Conservation (phyloP, 2,329 filamentous ascomycete species). For the Rutstroemia sp. region DNA sequence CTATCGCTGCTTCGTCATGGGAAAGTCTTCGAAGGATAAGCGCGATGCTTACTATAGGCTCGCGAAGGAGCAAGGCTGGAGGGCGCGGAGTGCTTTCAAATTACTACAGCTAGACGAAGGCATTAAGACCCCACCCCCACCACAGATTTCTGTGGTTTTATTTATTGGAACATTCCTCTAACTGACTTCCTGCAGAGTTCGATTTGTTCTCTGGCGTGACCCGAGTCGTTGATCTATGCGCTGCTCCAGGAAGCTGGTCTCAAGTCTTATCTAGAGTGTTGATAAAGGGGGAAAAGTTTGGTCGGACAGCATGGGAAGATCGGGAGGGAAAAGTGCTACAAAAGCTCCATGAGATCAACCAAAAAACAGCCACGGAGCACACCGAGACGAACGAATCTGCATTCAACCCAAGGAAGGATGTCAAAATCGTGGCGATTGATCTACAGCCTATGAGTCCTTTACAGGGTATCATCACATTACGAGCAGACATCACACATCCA, state of each 20-base stretch:
- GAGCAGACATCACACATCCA: conserved; percentile 95
- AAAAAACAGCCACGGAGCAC: conserved; percentile 13
- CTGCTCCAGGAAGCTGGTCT: conserved; percentile 93
- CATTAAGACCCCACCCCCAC: conserved; percentile 24
- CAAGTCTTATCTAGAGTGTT: conserved; percentile 90
- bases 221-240: conserved; percentile 90
- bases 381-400: conserved; percentile 9
- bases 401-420: conserved; percentile 51
- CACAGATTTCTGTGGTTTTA: background rate
- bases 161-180: background rate
- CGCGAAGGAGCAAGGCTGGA: conserved; percentile 98
- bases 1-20: conserved; percentile 48
- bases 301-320: conserved; percentile 79
- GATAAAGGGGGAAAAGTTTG: conserved; percentile 89
- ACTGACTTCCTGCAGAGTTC: conserved; percentile 54
- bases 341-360: conserved; percentile 42
- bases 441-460: conserved; percentile 92
- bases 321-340: conserved; percentile 61
- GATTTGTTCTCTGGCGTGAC: conserved; percentile 87
- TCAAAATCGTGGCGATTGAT: conserved; percentile 94
- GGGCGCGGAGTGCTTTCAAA: conserved; percentile 93
- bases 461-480: conserved; percentile 83
- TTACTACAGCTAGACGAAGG: conserved; percentile 87
- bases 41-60: conserved; percentile 96
- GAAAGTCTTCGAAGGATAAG: conserved; percentile 98